These are phyloP conservation scores for Trametes meyenii DNA, from an alignment of 768 basidiomycete genomes.

Conservation along the genomic window DNA sequence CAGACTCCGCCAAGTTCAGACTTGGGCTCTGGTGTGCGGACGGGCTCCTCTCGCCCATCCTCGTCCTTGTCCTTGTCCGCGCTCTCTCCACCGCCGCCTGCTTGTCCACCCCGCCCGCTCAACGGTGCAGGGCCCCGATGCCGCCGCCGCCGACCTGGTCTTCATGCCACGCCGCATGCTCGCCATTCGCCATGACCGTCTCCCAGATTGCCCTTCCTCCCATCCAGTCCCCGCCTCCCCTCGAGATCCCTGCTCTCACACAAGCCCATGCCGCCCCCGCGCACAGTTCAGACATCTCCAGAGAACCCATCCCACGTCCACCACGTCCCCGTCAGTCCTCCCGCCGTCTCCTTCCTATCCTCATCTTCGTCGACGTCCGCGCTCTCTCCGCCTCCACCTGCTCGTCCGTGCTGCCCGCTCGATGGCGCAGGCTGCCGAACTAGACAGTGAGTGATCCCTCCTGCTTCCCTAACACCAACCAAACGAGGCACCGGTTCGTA, in stretches of 20 bases:
- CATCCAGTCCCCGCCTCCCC: slow-evolving; percentile 21
- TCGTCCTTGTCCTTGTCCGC: too few relatives aligned
- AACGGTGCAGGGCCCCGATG: neutral
- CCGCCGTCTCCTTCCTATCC: too few relatives aligned
- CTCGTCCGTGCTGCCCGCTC: too few relatives aligned
- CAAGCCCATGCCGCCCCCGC: neutral
- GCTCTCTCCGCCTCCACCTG: too few relatives aligned
- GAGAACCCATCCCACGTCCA: slow-evolving; percentile 16
- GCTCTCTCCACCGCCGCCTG: too few relatives aligned
- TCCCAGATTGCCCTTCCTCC: slow-evolving; percentile 19
- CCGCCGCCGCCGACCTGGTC: too few relatives aligned
- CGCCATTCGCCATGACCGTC: slow-evolving; percentile 3
- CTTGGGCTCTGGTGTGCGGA: too few relatives aligned
- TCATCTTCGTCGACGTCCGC: too few relatives aligned
- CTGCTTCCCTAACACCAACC: slow-evolving; percentile 86
- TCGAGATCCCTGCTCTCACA: slow-evolving; percentile 17
- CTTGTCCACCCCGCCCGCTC: too few relatives aligned
- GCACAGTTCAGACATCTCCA: slow-evolving; percentile 8
- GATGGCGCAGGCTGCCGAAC: slow-evolving; percentile 96
- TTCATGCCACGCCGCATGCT: neutral
- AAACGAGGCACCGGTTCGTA: slow-evolving; percentile 92
- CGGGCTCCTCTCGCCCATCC: too few relatives aligned
- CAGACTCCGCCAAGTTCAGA: too few relatives aligned
- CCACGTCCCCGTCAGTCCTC: slow-evolving; percentile 8
- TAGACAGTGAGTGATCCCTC: slow-evolving; percentile 65